Evolutionary conservation across 2,329 filamentous ascomycete genomes (phyloP), one percentile per base, ranked within the genome.

Genomic region (Colletotrichum musae): DNA sequence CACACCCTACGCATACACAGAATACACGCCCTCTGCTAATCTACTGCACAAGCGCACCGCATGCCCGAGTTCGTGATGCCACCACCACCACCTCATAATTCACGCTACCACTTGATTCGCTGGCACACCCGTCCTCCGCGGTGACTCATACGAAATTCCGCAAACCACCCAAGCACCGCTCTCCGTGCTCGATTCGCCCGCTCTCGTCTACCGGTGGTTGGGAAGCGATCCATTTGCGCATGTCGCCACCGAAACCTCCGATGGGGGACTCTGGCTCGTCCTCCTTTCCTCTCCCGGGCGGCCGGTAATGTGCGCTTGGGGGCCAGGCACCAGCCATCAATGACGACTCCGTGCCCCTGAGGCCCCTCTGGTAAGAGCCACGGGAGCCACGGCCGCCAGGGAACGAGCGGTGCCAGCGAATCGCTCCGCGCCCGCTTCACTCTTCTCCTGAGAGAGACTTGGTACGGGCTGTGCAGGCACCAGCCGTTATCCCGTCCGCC

Each of bases 391-490:
- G 32, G 32, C 28, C 32, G 10, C 32, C 32, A 10, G 13, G 24
- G 9, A 21, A 28, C 24, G 5, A 16, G 15, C 12, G 13, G 1
- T 16, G 24, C 18, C 4, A 21, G 12, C 47, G 47, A 60, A 60
- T 60, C 47, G 16, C 41, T 26, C 4, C n/a, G 13, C 7, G 45
- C 32, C 41, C 47, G 58, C 58, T 60, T 60, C 4, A 26, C 28
- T 60, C 24, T 52, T 6, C 21, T 24, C 21, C 21, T 24, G 21
- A 15, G 9, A 1, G 28, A 21, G 10, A 10, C 45, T 60, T 51
- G 18, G 45, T 32, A 60, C 28, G 47, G 58, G 58, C 32, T 52
- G 47, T 43, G 58, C 36, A 60, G 58, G 58, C 47, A 60, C 18
- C 47, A 60, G 58, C 41, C 32, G 6, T 7, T 7, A 6, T 15